A percentile compares a stretch with the other conserved stretches of the same genome.
phyloP scores from a whole-genome alignment of 371 early-diverging fungal species.

The Coemansia sp. region DNA sequence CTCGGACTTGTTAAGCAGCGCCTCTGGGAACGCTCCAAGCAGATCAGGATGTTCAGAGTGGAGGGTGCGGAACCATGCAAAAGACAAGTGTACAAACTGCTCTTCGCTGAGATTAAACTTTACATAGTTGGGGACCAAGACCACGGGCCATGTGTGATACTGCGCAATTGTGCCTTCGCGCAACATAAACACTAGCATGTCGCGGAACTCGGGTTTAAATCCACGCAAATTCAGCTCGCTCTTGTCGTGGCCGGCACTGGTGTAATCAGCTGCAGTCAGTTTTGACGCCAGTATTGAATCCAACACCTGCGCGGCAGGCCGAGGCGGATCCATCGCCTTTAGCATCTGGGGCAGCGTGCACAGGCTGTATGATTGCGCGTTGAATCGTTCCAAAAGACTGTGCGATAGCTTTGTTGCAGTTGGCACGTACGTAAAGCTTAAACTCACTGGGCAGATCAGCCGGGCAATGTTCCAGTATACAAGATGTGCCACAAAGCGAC shows the following conservation, averaged over 20 bases:
- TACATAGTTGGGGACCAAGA: constrained; percentile 62
- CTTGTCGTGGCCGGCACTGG: constrained; percentile 14
- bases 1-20: constrained; percentile 35
- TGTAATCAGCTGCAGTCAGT: neutral
- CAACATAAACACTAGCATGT: constrained; percentile 77
- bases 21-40: constrained; percentile 42
- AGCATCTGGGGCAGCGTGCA: constrained; percentile 69
- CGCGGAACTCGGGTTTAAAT: constrained; percentile 67
- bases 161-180: constrained; percentile 76
- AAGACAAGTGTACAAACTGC: constrained; percentile 43
- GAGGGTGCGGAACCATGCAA: constrained; percentile 43
- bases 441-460: constrained; percentile 76
- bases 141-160: constrained; percentile 76
- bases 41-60: constrained; percentile 46
- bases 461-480: constrained; percentile 89
- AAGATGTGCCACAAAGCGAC: constrained; percentile 82
- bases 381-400: constrained; percentile 61
- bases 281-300: constrained; percentile 19
- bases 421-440: constrained; percentile 73
- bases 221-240: constrained; percentile 66
- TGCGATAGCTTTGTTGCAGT: constrained; percentile 15
- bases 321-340: constrained; percentile 69
- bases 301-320: constrained; percentile 57
- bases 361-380: constrained; percentile 62
- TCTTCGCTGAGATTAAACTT: constrained; percentile 55